Percentiles rank a stretch among this genome's conserved stretches.
Evolutionary conservation across 2,329 filamentous ascomycete species (phyloP).

Genomic region (Penicillium janthinellum): DNA sequence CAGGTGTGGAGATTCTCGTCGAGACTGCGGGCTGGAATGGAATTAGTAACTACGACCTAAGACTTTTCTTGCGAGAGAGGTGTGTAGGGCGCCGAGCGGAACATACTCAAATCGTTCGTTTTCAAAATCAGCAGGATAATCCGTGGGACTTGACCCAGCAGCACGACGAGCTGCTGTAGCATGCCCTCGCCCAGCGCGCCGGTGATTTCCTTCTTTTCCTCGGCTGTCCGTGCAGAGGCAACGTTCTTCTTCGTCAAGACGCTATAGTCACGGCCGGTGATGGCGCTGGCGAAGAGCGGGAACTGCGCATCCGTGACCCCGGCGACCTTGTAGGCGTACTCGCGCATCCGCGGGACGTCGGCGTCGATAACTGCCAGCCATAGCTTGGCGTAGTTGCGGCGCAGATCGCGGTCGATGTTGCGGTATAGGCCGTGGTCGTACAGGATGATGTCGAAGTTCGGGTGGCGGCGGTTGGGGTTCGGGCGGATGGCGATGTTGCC

Average conservation of each 20-base stretch:
- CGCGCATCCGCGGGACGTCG: conserved; percentile 81
- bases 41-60: conserved; percentile 4
- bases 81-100: background rate
- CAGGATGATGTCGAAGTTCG: conserved; percentile 92
- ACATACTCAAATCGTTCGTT: conserved; percentile 85
- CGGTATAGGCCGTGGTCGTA: conserved; percentile 98
- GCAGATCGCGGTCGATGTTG: conserved; percentile 76
- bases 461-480: conserved; percentile 61
- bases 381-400: conserved; percentile 89
- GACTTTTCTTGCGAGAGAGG: background rate
- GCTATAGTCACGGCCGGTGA: conserved; percentile 88
- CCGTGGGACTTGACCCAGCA: conserved; percentile 84
- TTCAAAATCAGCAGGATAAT: conserved; percentile 95
- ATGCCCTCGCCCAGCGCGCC: conserved; percentile 83
- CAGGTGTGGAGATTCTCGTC: conserved; percentile 74
- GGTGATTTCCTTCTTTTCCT: conserved; percentile 86
- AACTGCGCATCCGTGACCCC: conserved; percentile 88
- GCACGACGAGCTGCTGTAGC: conserved; percentile 80
- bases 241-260: conserved; percentile 66
- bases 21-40: conserved; percentile 67
- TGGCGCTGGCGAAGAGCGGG: conserved; percentile 91
- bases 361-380: conserved; percentile 95
- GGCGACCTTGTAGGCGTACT: conserved; percentile 85
- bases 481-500: conserved; percentile 92
- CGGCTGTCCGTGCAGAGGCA: conserved; percentile 61